phyloP scores from a whole-genome alignment of 1,284 basidiomycete genomes.

The Sanghuangporus sanghuang region DNA sequence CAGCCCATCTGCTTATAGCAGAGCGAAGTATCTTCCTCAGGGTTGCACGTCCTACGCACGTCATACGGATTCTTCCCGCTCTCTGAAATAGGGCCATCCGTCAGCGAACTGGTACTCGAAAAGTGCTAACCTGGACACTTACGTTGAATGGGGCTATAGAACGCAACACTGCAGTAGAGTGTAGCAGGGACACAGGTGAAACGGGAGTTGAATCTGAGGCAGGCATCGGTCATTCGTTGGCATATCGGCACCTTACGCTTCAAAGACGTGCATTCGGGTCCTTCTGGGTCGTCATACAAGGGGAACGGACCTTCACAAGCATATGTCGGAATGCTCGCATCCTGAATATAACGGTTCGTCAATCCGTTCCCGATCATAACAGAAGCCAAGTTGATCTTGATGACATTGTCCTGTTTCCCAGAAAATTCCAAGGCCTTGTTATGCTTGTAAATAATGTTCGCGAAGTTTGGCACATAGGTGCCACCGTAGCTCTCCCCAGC shows the following conservation, averaged over 20 bases:
- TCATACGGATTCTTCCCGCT: conserved; percentile 74
- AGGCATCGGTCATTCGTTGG: conserved; percentile 60
- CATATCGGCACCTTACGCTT: conserved; percentile 66
- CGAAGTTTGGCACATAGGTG: conserved; percentile 77
- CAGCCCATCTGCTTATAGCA: conserved; percentile 78
- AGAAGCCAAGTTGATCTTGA: conserved; percentile 71
- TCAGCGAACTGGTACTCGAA: neutral
- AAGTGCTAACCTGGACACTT: conserved; percentile 26
- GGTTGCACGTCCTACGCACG: conserved; percentile 72
- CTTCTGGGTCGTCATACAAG: conserved; percentile 65
- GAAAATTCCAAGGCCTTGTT: conserved; percentile 51
- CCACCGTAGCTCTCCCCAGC: conserved; percentile 80
- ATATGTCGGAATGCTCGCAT: conserved; percentile 75
- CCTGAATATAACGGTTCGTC: conserved; percentile 75
- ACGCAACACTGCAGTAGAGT: conserved; percentile 56
- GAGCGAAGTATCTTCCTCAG: conserved; percentile 59
- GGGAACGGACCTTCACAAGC: conserved; percentile 75
- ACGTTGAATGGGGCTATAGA: conserved; percentile 58
- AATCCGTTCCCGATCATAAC: conserved; percentile 80
- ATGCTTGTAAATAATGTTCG: conserved; percentile 67
- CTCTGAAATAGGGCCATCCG: neutral
- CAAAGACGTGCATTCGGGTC: conserved; percentile 59
- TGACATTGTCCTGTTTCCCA: conserved; percentile 35
- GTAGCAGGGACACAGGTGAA: conserved; percentile 58
- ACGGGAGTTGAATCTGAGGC: conserved; percentile 54